Evolutionary conservation across 1,284 basidiomycete genomes (phyloP), one percentile per base, ranked within the genome.

Genomic region (Prillingera fragicola): DNA sequence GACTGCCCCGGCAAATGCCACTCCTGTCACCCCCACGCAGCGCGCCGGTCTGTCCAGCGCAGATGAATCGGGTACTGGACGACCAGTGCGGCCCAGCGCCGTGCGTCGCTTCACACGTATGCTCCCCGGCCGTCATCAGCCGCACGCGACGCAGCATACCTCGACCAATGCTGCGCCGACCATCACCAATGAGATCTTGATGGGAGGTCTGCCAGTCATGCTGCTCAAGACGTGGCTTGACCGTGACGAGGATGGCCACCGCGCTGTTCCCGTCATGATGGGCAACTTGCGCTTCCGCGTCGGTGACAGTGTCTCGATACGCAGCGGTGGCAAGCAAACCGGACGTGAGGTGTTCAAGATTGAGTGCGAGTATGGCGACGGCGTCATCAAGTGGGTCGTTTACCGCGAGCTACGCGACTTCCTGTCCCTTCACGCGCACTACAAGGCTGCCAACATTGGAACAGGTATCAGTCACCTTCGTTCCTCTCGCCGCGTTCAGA

Each of bases 331-430:
- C 17, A 52, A 62, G 37, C 31, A 41, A 23, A 28, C 33, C n/a
- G 31, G 39, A 0, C 60, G 64, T 34, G 70, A 70, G 45, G 64
- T 71, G 57, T 72, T 69, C 60, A 67, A 70, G 53, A 55, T 72
- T 28, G 70, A 79, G 70, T 94, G 92, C 70, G 88, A 95, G 71
- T 97, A 98, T 63, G 94, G 89, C 1, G 91, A 95, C 55, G 88
- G 89, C n/a, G 83, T 84, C 4, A 83, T 85, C 45, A 83, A 87
- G 67, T 98, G 95, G 94, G 90, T 96, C 24, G 81, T 98, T 34
- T 97, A 98, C 71, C 83, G 94, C 42, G 86, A 94, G 69, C 76
- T 96, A 40, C 81, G 88, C 50, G 94, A 98, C 68, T 96, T 99
- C 63, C 57, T 96, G 41, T 85, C 84, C 24, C 72, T 98, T 15